Base-by-base conservation (phyloP, 164 flowering plant genomes). In the Umbilicus rupestris region DNA sequence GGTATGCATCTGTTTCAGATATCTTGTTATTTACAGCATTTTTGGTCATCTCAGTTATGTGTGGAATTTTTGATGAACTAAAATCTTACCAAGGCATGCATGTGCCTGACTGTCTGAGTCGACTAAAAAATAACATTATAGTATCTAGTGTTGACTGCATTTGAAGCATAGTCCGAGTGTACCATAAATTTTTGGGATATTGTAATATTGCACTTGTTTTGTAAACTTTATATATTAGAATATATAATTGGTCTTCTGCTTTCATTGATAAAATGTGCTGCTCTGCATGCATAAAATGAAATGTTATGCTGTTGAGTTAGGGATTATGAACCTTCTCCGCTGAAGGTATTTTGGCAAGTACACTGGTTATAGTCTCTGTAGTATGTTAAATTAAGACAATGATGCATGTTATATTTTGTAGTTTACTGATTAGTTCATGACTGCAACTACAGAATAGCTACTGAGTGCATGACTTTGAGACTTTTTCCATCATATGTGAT, bases 1-100 rank as follows among this genome's bases (percentile, higher is more conserved):
- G 92, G 97, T 94, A 88, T 68, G 92, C 70, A n/a, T 66, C 26
- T 50, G 22, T 8, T 20, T 50, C 10, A 22, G 29, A 55, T 55
- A 1, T 50, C 26, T 52, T 52, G 24, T 52, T 46, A 8, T 26
- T 20, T 52, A 5, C 58, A 52, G 11, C 58, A 8, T 22, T 22
- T 52, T n/a, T 52, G 24, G 10, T 52, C 58, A 52, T 52, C 58
- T 3, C 28, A 52, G 58, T 9, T 24, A 52, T 22, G 52, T 49
- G 9, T 52, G 29, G 58, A 52, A 22, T 22, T 52, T 41, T 52
- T 3, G 24, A 11, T 52, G 29, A 9, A 52, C 12, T 20, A 22
- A 24, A 24, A 9, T 10, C 58, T 9, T 3, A 44, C 16, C 17
- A n/a, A 35, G 37, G 0, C 16, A 16, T 44, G 16, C 17, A 15